Evolutionary conservation across 73 alveolate genomes (phyloP).

Genomic region (Paramecium bursaria): DNA sequence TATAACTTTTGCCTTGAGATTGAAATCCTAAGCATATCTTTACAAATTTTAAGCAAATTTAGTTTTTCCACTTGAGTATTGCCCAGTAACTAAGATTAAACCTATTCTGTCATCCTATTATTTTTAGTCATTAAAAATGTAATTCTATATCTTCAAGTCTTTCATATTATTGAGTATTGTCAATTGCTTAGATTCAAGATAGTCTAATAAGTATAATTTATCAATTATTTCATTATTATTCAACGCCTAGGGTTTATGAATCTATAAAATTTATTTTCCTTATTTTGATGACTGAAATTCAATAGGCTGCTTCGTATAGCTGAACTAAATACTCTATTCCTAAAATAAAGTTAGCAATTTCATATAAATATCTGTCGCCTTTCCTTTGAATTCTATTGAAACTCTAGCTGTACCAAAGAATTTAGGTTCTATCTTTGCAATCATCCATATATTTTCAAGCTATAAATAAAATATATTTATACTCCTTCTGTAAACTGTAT

Average conservation of each 20-base stretch:
- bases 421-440: not conserved
- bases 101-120: conserved; percentile 48
- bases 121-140: not conserved
- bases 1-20: conserved; percentile 2
- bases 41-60: conserved; percentile 60
- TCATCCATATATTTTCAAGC: conserved; percentile 9
- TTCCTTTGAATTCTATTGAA: conserved; percentile 9
- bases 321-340: not conserved
- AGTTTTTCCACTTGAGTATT: conserved; percentile 60
- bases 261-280: not conserved
- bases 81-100: conserved; percentile 52
- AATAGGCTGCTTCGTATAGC: not conserved
- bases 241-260: not conserved
- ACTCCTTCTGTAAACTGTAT: conserved; percentile 16
- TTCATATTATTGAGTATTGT: conserved; percentile 13
- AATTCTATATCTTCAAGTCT: conserved; percentile 14
- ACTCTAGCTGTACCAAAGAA: not conserved
- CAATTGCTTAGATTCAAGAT: conserved; percentile 47
- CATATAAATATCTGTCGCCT: conserved; percentile 41
- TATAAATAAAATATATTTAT: no score
- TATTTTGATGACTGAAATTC: not conserved
- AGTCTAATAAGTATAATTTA: conserved; percentile 16
- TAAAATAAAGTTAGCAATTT: not conserved
- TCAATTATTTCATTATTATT: not conserved
- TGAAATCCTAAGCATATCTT: conserved; percentile 59